A percentile compares a stretch with the other conserved stretches of the same genome.
Evolutionary conservation across 2,329 filamentous ascomycete species (phyloP).

Genomic region (Stemphylium lycopersici): DNA sequence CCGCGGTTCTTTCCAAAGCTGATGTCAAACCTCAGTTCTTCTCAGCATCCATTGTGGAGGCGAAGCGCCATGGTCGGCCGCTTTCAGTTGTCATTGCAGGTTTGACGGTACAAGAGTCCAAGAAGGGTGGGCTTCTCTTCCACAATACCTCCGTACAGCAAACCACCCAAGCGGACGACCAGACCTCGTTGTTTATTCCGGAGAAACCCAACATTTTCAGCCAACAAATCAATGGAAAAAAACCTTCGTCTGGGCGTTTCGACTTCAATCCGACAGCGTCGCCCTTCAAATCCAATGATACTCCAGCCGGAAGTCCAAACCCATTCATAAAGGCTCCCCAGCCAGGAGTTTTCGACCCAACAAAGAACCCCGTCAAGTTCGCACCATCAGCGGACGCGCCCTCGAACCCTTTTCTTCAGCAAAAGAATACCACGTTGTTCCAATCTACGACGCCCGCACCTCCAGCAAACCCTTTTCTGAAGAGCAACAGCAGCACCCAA

Average conservation of each 20-base stretch:
- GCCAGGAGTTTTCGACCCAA: conserved; percentile 39
- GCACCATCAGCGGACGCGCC: conserved; percentile 12
- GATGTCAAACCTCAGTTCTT: conserved; percentile 56
- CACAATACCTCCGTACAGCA: conserved; percentile 15
- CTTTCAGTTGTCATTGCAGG: conserved; percentile 65
- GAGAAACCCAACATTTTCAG: conserved; percentile 30
- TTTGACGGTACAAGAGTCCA: conserved; percentile 59
- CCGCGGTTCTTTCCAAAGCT: conserved; percentile 24
- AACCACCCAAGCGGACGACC: conserved; percentile 11
- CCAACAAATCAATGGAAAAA: conserved; percentile 7
- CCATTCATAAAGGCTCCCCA: conserved; percentile 24
- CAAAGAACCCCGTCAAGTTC: conserved; percentile 38
- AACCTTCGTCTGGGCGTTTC: background rate
- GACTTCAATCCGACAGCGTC: conserved; percentile 25
- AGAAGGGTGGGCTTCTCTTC: conserved; percentile 57
- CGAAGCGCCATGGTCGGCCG: conserved; percentile 62
- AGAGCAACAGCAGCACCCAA: background rate
- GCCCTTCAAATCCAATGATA: conserved; percentile 22
- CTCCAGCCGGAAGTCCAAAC: conserved; percentile 10
- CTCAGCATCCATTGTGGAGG: conserved; percentile 62
- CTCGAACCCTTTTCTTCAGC: conserved; percentile 18
- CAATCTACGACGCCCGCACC: background rate
- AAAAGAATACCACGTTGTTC: background rate
- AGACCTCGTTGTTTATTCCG: conserved; percentile 52
- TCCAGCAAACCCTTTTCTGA: conserved; percentile 14